Conservation (phyloP, 169 alveolate species). For the Blepharisma undulans region DNA sequence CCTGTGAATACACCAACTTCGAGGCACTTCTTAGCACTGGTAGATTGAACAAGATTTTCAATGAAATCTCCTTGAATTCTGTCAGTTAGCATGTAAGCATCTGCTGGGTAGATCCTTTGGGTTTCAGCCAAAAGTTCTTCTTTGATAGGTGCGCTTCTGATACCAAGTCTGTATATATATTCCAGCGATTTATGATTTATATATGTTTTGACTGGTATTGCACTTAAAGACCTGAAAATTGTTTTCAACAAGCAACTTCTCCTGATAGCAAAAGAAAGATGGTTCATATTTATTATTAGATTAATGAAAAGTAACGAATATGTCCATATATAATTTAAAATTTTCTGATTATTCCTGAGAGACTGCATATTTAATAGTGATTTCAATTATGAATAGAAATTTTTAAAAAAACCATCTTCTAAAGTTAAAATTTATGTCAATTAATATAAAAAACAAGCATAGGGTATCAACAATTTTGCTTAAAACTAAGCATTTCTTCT, state of each 20-base stretch:
- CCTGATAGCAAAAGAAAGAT: neutral
- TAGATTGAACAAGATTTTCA: slow-evolving; percentile 31
- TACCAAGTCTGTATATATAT: too few relatives aligned
- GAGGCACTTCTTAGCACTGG: slow-evolving; percentile 49
- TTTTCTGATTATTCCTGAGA: slow-evolving; percentile 34
- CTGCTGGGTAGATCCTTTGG: slow-evolving; percentile 18
- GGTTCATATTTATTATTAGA: too few relatives aligned
- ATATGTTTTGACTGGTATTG: neutral
- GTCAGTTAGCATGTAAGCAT: slow-evolving; percentile 41
- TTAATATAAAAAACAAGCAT: neutral
- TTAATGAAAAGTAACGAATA: neutral
- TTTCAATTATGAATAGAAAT: neutral
- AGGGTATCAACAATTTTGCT: neutral
- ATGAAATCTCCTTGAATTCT: slow-evolving; percentile 48
- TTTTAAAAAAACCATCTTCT: neutral
- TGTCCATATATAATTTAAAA: slow-evolving; percentile 12
- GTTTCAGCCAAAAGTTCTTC: slow-evolving; percentile 40
- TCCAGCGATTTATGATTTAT: neutral
- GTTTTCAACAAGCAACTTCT: neutral
- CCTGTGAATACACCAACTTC: slow-evolving; percentile 72
- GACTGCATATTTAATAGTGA: neutral
- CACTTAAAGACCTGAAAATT: neutral
- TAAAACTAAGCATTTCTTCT: neutral
- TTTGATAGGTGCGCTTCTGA: neutral
- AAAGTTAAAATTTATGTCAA: neutral